Evolutionary conservation across 2,329 filamentous ascomycete species (phyloP).

Genomic region (Aspergillus aculeatus): DNA sequence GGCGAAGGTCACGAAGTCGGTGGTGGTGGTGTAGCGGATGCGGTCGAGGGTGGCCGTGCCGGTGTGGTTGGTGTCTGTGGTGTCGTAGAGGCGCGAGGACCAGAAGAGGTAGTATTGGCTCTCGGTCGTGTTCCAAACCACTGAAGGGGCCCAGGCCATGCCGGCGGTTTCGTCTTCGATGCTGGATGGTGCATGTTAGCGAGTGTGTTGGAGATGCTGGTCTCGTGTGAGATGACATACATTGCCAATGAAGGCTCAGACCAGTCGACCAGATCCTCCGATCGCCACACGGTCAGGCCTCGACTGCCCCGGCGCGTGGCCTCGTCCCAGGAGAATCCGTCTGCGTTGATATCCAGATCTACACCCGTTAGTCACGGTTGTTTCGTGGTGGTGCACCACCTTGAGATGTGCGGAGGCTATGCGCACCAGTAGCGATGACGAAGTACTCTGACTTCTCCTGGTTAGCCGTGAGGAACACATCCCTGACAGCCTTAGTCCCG

Average conservation of each 20-base stretch:
- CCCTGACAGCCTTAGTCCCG: neutral
- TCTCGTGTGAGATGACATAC: neutral
- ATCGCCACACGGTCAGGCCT: neutral
- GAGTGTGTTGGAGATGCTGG: neutral
- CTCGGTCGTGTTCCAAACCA: constrained; percentile 5
- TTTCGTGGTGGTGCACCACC: neutral
- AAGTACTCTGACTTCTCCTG: constrained; percentile 1
- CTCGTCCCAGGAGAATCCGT: constrained; percentile 10
- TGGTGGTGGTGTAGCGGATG: constrained; percentile 8
- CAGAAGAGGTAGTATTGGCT: constrained; percentile 9
- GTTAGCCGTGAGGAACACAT: constrained; percentile 6
- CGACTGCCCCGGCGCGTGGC: constrained; percentile 7
- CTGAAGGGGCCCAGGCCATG: constrained; percentile 10
- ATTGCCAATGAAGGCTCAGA: neutral
- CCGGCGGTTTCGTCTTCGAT: constrained; percentile 5
- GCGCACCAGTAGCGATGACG: constrained; percentile 1
- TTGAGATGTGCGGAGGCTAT: neutral
- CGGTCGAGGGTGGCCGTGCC: constrained; percentile 3
- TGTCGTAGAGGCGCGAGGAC: neutral
- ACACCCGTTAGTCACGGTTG: neutral
- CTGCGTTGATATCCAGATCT: constrained; percentile 10
- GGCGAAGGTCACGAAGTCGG: constrained; percentile 6
- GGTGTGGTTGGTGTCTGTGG: neutral
- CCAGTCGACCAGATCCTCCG: constrained; percentile 5
- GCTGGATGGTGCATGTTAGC: neutral